phyloP scores from a whole-genome alignment of 2,329 filamentous ascomycete species.

The Nemania sp. region DNA sequence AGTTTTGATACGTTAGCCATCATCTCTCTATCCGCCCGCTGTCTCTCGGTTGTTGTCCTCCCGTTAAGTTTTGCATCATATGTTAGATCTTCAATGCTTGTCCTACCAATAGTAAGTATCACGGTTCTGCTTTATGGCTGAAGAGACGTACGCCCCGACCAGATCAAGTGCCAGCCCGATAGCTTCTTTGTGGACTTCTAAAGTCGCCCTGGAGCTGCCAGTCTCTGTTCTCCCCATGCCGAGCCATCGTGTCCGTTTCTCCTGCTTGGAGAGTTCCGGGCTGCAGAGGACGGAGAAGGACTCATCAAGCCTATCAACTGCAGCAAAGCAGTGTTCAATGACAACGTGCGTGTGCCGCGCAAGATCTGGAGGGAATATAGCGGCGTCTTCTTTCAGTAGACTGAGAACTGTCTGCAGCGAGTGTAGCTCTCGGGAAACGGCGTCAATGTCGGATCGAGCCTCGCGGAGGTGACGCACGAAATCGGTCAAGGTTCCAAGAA shows the following conservation, averaged over 20 bases:
- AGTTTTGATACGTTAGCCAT: slow-evolving; percentile 42
- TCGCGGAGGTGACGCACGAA: slow-evolving; percentile 50
- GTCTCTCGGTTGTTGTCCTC: slow-evolving; percentile 32
- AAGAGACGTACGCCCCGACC: slow-evolving; percentile 43
- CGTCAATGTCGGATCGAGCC: slow-evolving; percentile 46
- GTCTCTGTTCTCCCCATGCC: slow-evolving; percentile 41
- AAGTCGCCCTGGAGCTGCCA: slow-evolving; percentile 39
- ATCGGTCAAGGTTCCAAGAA: slow-evolving; percentile 39
- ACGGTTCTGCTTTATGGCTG: slow-evolving; percentile 1
- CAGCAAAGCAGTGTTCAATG: slow-evolving; percentile 42
- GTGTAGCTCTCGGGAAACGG: slow-evolving; percentile 47
- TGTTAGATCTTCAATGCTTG: slow-evolving; percentile 34
- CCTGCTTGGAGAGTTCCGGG: slow-evolving; percentile 40
- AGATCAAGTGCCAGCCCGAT: slow-evolving; percentile 49
- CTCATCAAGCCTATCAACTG: slow-evolving; percentile 45
- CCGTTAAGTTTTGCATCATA: slow-evolving; percentile 29
- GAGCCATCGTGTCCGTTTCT: slow-evolving; percentile 46
- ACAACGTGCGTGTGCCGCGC: slow-evolving; percentile 44
- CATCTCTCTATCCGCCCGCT: slow-evolving; percentile 32
- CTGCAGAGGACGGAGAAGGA: slow-evolving; percentile 42
- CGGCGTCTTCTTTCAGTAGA: slow-evolving; percentile 47
- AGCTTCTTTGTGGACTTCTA: slow-evolving; percentile 46
- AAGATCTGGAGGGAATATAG: slow-evolving; percentile 43
- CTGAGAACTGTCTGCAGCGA: slow-evolving; percentile 47
- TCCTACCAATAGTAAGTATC: slow-evolving; percentile 33